A percentile compares a stretch with the other conserved stretches of the same genome.
These are phyloP conservation scores for Arabidopsis suecica DNA, from an alignment of 345 rosid species.

Conservation along the genomic window DNA sequence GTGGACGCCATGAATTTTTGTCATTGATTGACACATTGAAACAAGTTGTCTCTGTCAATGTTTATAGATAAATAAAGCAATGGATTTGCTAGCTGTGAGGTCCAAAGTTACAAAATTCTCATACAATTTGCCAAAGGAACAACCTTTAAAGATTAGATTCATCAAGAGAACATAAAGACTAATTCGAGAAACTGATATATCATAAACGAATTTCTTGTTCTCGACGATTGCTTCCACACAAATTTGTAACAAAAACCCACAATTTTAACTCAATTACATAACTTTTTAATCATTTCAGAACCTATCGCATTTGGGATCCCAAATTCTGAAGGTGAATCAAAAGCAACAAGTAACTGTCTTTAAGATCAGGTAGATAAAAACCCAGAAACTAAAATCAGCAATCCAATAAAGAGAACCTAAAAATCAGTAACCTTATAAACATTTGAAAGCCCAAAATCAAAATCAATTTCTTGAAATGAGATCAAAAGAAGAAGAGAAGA, in stretches of 20 bases:
- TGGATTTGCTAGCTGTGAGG: neutral
- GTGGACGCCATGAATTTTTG: neutral
- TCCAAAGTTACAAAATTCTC: slow-evolving; percentile 11
- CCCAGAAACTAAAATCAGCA: neutral
- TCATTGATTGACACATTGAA: neutral
- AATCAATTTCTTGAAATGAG: neutral
- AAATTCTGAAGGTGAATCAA: slow-evolving; percentile 1
- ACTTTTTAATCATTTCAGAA: neutral
- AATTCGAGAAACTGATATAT: slow-evolving; percentile 1
- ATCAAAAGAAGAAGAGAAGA: slow-evolving; percentile 14
- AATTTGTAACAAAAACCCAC: neutral
- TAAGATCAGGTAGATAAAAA: neutral
- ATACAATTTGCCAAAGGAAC: neutral
- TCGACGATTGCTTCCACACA: no score
- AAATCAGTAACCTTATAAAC: neutral
- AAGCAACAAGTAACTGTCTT: neutral
- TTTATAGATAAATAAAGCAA: neutral
- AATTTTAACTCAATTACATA: slow-evolving; percentile 19
- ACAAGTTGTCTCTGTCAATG: neutral
- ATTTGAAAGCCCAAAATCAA: neutral
- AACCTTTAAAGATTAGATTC: neutral
- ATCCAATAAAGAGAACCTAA: neutral
- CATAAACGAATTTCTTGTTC: neutral
- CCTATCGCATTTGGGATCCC: neutral
- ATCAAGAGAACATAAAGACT: neutral